These are phyloP conservation scores for Aspergillus clavatus DNA, from an alignment of 2,329 filamentous ascomycete species.

Conservation along the genomic window DNA sequence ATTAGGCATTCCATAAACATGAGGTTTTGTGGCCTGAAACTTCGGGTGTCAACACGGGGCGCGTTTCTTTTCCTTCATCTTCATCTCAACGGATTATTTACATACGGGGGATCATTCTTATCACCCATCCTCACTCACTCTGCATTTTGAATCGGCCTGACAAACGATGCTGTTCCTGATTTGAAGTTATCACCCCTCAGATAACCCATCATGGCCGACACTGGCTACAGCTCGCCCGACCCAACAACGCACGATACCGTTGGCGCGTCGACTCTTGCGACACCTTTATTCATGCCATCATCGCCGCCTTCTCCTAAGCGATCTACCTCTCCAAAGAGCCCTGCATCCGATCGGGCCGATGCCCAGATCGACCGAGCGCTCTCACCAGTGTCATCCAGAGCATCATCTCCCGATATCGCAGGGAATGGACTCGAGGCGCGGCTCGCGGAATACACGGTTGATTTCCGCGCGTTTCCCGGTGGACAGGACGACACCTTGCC, in stretches of 20 bases:
- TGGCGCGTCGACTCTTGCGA: slow-evolving; percentile 37
- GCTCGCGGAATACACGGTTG: slow-evolving; percentile 38
- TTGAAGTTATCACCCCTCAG: slow-evolving; percentile 6
- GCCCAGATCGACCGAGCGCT: slow-evolving; percentile 9
- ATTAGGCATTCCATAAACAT: slow-evolving; percentile 2
- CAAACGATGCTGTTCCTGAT: neutral
- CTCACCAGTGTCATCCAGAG: slow-evolving; percentile 13
- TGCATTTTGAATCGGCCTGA: too few species aligned
- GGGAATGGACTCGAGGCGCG: slow-evolving; percentile 35
- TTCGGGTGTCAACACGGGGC: slow-evolving; percentile 12
- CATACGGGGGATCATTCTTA: neutral
- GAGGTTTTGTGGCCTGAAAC: slow-evolving; percentile 2
- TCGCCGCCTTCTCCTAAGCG: slow-evolving; percentile 26
- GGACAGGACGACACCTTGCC: slow-evolving; percentile 21
- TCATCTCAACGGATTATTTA: neutral
- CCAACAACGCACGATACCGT: slow-evolving; percentile 41
- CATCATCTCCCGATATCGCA: slow-evolving; percentile 22
- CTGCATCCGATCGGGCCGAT: slow-evolving; percentile 11
- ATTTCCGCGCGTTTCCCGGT: slow-evolving; percentile 36
- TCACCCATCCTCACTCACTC: neutral
- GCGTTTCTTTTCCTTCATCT: neutral
- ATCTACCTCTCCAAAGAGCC: neutral
- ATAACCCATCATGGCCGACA: slow-evolving; percentile 32
- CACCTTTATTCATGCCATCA: slow-evolving; percentile 34
- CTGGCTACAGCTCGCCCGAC: slow-evolving; percentile 35